These are phyloP conservation scores for Penicillium cosmopolitanum DNA, from an alignment of 495 filamentous ascomycete genomes.

Conservation along the genomic window DNA sequence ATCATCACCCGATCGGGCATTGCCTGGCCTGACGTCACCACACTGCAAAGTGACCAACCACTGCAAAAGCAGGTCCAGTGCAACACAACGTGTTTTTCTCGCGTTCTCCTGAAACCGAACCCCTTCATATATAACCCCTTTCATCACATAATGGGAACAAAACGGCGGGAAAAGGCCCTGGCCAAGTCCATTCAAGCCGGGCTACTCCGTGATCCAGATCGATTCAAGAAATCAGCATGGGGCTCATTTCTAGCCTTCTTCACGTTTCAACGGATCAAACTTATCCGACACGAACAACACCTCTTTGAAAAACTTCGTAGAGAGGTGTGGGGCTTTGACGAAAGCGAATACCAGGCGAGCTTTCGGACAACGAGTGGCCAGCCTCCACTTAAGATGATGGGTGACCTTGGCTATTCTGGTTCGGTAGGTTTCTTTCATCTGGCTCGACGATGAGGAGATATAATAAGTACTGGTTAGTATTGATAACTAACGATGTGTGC, in stretches of 20 bases:
- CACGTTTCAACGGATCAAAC: constrained; percentile 36
- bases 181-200: constrained; percentile 41
- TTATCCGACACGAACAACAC: constrained; percentile 33
- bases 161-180: constrained; percentile 35
- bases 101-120: too few species aligned
- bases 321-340: constrained; percentile 54
- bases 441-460: too few species aligned
- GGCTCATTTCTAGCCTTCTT: constrained; percentile 41
- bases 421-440: constrained; percentile 37
- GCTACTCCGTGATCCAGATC: constrained; percentile 33
- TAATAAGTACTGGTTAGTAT: not conserved
- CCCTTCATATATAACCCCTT: not conserved
- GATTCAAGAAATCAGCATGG: constrained; percentile 31
- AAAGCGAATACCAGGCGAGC: constrained; percentile 56
- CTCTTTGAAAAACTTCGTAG: constrained; percentile 37
- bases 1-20: not conserved
- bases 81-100: not conserved
- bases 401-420: constrained; percentile 63
- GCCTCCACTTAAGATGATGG: constrained; percentile 48
- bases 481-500: not conserved
- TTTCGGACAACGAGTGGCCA: constrained; percentile 46
- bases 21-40: not conserved
- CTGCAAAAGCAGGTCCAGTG: not conserved
- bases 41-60: not conserved
- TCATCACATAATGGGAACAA: constrained; percentile 29